Evolutionary conservation across 495 filamentous ascomycete genomes (phyloP).

Genomic region (Astrocystis sublimbata): DNA sequence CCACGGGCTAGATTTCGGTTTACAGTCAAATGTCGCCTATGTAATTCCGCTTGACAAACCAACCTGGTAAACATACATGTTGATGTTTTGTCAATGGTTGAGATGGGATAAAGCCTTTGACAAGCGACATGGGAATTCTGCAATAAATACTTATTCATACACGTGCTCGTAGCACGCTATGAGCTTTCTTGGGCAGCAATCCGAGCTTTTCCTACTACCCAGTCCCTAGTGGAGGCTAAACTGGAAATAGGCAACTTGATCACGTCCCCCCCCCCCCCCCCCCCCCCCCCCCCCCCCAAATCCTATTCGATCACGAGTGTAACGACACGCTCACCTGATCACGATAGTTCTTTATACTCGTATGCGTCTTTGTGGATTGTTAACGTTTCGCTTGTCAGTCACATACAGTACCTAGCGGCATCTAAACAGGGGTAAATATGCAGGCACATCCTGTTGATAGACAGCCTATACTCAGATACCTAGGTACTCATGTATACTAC

Average conservation of each 20-base stretch:
- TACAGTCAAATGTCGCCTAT: too few species aligned
- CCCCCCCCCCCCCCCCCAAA: too few species aligned
- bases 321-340: slow-evolving; percentile 1
- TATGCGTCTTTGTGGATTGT: background rate
- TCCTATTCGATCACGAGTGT: background rate
- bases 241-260: background rate
- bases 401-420: too few species aligned
- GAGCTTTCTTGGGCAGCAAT: background rate
- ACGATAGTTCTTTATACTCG: background rate
- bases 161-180: background rate
- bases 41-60: too few species aligned
- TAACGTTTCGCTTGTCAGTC: background rate
- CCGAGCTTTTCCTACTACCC: background rate
- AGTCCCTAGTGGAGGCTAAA: background rate
- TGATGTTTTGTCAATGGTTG: too few species aligned
- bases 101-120: too few species aligned
- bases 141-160: background rate
- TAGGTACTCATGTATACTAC: background rate
- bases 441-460: background rate
- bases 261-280: background rate
- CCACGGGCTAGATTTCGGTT: too few species aligned
- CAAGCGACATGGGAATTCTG: too few species aligned
- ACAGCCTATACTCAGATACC: background rate
- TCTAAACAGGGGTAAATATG: background rate
- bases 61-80: too few species aligned